Base-by-base conservation (phyloP, 2,329 filamentous ascomycete genomes). In the Colletotrichum coccodes region DNA sequence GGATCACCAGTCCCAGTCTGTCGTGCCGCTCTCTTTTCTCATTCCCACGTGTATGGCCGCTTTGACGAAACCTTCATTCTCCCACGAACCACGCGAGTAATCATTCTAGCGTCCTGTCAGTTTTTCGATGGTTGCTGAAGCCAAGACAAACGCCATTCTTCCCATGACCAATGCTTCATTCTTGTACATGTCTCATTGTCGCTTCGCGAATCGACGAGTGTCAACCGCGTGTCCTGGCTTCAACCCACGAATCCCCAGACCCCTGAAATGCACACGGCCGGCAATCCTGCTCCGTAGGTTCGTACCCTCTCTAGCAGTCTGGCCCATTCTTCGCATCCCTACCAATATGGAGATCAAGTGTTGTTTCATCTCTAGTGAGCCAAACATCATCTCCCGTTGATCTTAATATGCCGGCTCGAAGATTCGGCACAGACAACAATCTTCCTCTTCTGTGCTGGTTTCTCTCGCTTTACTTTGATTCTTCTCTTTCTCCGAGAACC, bases 31-130 rank as follows among this genome's bases (percentile, higher is more conserved):
- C 34, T 57, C 28, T 56, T 42, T 21, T 54, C 50, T 40, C 42
- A 21, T 28, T 44, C 23, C 60, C 53, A 65, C 53, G 54, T 60
- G 53, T 34, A n/a, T n/a, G n/a, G 21, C 26, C 38, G 65, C 42
- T 56, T 32, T 32, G 46, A 42, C 63, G 30, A 34, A 38, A 32
- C 28, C 8, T 12, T 54, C 26, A 47, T 42, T 42, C 38, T 64
- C 38, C 32, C 23, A 34, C 38, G 11, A 21, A 57, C 21, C 42
- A 40, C 30, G 23, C 36, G 46, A 50, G 23, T 44, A 57, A 16
- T 28, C 16, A 34, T 46, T 36, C 18, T 54, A 68, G 53, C 54
- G 52, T 23, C 54, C 57, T 28, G 47, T 60, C 53, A 60, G 34
- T 6, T 23, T 32, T 36, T 38, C 65, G 32, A 54, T 68, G 53